Evolutionary conservation across 2,329 filamentous ascomycete species (phyloP), one percentile per base, ranked within the genome.

Genomic region (Lomentospora prolificans): DNA sequence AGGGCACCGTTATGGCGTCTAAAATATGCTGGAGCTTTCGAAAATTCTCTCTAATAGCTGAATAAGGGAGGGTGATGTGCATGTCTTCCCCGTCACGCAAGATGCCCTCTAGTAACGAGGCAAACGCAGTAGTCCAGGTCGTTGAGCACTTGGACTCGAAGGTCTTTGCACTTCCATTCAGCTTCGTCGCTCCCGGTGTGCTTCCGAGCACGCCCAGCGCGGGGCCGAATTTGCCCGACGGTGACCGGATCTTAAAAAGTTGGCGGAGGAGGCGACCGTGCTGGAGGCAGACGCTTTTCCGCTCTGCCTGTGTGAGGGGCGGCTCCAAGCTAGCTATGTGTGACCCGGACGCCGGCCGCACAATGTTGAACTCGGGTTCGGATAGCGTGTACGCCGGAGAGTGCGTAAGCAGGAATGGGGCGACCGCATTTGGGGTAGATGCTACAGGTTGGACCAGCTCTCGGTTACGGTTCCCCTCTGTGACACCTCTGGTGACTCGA

Each of bases 81-180:
- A 80, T 74, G 59, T 84, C 81, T 63, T 86, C 82, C 0, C 75
- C 80, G 59, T 85, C 83, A 8, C 80, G 70, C 17, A 85, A 64
- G 3, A 80, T 68, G 0, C 72, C 72, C 60, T 85, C 82, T 7
- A 85, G 64, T 55, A 85, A 66, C 3, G 72, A 69, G 39, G 79
- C 74, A 55, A 86, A 86, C 0, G 80, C 79, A 30, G 73, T 69
- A 1, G 73, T 73, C 83, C 82, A 86, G 1, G 72, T 75, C 12
- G 28, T 52, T 24, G 46, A 56, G 3, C 46, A 44, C 36, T 19
- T 30, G 17, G 36, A 12, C 14, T 46, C 52, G 14, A 14, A 54
- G n/a, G 24, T 44, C 52, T n/a, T 30, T 36, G 33, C 52, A 14
- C 25, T 44, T 17, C 12, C 24, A 9, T 24, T 44, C 7, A 33